Evolutionary conservation across 331 rosid genomes (phyloP).

Genomic region (Malus hybrid): DNA sequence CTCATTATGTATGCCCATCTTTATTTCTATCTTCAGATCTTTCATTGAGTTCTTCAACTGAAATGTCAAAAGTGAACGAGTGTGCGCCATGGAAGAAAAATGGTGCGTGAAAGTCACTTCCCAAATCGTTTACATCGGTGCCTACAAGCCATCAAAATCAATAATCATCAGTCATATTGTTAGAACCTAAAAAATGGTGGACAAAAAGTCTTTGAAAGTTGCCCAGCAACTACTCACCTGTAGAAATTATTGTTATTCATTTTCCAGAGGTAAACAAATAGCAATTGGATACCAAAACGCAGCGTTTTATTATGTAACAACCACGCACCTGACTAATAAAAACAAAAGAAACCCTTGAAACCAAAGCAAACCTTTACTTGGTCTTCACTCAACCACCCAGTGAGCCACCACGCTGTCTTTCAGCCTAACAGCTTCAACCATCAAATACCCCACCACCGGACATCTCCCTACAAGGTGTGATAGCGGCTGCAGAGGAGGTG

Average conservation of each 20-base stretch:
- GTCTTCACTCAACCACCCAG: slow-evolving; percentile 45
- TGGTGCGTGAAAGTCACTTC: not conserved
- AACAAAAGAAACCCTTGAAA: slow-evolving; percentile 39
- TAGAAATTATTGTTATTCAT: slow-evolving; percentile 12
- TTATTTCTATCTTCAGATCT: no score
- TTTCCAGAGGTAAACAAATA: not conserved
- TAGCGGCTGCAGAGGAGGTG: slow-evolving; percentile 17
- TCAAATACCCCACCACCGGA: not conserved
- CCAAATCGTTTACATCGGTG: not conserved
- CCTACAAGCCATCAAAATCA: no score
- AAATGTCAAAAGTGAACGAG: not conserved
- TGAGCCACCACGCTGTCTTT: not conserved
- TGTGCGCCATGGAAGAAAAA: not conserved
- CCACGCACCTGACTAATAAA: slow-evolving; percentile 9
- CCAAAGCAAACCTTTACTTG: slow-evolving; percentile 59
- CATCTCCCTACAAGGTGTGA: slow-evolving; percentile 13
- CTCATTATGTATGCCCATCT: no score
- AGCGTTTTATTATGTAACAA: slow-evolving; percentile 25
- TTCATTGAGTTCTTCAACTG: no score
- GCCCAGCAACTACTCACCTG: slow-evolving; percentile 35
- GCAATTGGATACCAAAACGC: slow-evolving; percentile 8
- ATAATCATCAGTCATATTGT: not conserved
- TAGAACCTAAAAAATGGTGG: not conserved
- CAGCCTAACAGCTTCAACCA: slow-evolving; percentile 12
- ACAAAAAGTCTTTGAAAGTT: slow-evolving; percentile 20